Base-by-base conservation (phyloP, 2,329 filamentous ascomycete genomes). In the Purpureocillium takamizusanense region DNA sequence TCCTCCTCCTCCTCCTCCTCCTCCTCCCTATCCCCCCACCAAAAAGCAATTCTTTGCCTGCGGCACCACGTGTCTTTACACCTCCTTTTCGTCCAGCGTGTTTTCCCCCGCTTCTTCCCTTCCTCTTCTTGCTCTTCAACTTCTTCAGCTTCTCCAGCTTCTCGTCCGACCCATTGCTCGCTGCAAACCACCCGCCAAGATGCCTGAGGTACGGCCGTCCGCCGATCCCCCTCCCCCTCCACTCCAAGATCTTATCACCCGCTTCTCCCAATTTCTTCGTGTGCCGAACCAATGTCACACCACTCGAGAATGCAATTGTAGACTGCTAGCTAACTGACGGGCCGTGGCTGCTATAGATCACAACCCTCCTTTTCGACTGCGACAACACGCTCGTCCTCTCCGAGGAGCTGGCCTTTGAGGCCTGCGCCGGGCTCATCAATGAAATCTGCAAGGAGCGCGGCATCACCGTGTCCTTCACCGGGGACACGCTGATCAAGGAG, bases 321-420 rank as follows among this genome's bases (percentile, higher is more conserved):
- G n/a, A n/a, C 6, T 25, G 21, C 21, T 6, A 6, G 5, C 10
- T 25, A 10, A 25, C 21, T 25, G 21, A 18, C 40, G 44, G 36
- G 46, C 39, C 13, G 17, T 11, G 31, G 31, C 33, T 31, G 7
- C n/a, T n/a, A 13, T 25, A 64, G 59, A 82, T 86, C 63, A 84
- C 71, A 40, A 75, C 81, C 47, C 68, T 87, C 55, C 74, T 87
- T 51, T 83, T 87, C 61, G 83, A 87, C 62, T 81, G 76, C 64
- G 76, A 95, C 76, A 95, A 95, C 75, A 95, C 88, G 47, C 86
- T 95, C 60, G 87, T 92, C 59, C 78, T 92, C 53, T 94, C 86
- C 39, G 89, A 95, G 70, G 81, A 85, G 55, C 75, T 94, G 51
- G 88, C 88, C 58, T 94, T 95, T 61, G 86, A 90, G 66, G 88